A percentile compares a stretch with the other conserved stretches of the same genome.
Evolutionary conservation across 2,329 filamentous ascomycete genomes (phyloP).

Genomic region (Venturia oleaginea): DNA sequence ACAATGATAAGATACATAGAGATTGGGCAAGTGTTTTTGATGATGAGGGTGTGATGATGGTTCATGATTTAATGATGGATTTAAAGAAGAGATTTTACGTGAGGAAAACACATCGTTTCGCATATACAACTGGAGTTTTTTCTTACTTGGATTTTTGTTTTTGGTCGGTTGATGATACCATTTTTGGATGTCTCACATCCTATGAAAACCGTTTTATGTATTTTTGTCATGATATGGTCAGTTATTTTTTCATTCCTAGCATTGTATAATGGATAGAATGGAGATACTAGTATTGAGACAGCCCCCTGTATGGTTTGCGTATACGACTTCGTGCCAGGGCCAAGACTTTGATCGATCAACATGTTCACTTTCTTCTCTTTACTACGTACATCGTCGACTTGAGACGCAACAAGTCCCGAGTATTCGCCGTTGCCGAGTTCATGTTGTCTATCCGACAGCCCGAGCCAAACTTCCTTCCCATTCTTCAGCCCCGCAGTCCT

Average conservation of each 20-base stretch:
- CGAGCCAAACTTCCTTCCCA: no score
- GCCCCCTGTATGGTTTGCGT: no score
- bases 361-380: no score
- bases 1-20: neutral
- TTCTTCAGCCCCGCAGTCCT: no score
- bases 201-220: neutral
- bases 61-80: neutral
- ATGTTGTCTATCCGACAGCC: no score
- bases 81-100: neutral
- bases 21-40: neutral
- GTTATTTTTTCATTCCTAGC: neutral
- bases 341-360: no score
- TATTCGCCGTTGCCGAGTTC: no score
- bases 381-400: no score
- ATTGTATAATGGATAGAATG: neutral
- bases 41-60: neutral
- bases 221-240: neutral
- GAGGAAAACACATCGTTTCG: neutral
- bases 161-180: neutral
- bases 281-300: neutral
- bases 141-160: neutral
- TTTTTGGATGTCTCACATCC: neutral
- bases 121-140: slow-evolving; percentile 5
- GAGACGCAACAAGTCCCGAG: no score
- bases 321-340: no score